A percentile compares a stretch with the other conserved stretches of the same genome.
Evolutionary conservation across 805 yeast genomes (phyloP).

Genomic region (Teunomyces pallodes): DNA sequence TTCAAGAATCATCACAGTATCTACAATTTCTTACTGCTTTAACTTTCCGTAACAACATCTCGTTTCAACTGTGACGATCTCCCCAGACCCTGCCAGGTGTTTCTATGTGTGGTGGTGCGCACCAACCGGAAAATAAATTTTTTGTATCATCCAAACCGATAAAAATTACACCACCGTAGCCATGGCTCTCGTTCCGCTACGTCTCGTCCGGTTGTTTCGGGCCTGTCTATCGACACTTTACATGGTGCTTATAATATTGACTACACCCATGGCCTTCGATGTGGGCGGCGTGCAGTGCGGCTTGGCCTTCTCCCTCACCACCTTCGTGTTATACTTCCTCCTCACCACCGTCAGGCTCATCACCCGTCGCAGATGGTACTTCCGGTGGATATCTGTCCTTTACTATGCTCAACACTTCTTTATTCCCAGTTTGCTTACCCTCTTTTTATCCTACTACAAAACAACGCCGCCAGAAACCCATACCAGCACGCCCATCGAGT

Average conservation of each 20-base stretch:
- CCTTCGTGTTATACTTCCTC: constrained; percentile 55
- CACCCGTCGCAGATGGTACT: constrained; percentile 39
- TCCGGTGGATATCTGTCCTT: constrained; percentile 46
- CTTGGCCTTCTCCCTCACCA: constrained; percentile 72
- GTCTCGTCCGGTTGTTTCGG: constrained; percentile 20
- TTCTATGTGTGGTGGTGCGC: not conserved
- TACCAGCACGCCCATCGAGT: constrained; percentile 36
- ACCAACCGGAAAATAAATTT: not conserved
- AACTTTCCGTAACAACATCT: not conserved
- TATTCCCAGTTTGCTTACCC: constrained; percentile 75
- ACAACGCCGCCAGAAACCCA: constrained; percentile 15
- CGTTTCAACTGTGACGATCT: not conserved
- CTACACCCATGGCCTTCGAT: constrained; percentile 91
- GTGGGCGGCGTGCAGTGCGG: constrained; percentile 93
- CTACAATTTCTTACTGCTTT: not conserved
- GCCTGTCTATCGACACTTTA: constrained; percentile 56
- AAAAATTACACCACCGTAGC: not conserved
- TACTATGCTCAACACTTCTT: constrained; percentile 81
- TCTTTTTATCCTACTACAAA: constrained; percentile 58
- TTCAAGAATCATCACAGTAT: not conserved
- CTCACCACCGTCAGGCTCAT: constrained; percentile 71
- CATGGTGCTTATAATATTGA: constrained; percentile 64
- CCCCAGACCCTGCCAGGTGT: not conserved
- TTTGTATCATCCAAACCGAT: not conserved
- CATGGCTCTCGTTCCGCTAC: constrained; percentile 5